Base-by-base conservation (phyloP, 2,329 filamentous ascomycete species). In the Alternaria brassicae region DNA sequence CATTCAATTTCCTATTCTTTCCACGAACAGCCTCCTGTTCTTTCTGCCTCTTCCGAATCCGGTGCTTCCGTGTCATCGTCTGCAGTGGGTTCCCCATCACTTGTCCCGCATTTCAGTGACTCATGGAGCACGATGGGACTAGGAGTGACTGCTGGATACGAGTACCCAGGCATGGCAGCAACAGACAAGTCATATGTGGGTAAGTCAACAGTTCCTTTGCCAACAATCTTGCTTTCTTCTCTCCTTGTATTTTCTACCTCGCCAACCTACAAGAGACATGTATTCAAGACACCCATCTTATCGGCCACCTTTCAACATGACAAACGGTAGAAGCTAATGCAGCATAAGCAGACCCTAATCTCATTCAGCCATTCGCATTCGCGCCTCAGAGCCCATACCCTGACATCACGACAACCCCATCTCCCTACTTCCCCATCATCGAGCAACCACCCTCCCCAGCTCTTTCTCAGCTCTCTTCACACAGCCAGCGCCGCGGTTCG, bases 101-200 rank as follows among this genome's bases (percentile, higher is more conserved):
- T 89, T 84, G 51, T 87, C 83, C 72, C 82, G 84, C 62, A 92
- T 84, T 61, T 87, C 84, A 60, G 83, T 82, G 58, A 88, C 78
- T 56, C 85, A 81, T 52, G 91, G 89, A 51, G 78, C 77, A 62
- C 85, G 84, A 63, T 85, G 85, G 84, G 84, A 53, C 79, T 90
- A 34, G 85, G 84, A 50, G 81, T 90, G 71, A 79, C 83, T 39
- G 85, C 91, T 70, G 78, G 84, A 48, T 86, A 87, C 72, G 80
- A 85, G 51, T 81, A 81, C 58, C 81, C 85, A 5, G 73, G 68
- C 32, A 82, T 85, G 58, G 75, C 82, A 42, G 79, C 80, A 39
- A 75, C 73, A 44, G 77, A 81, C 59, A 82, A 83, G 74, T 66
- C 77, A 48, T 83, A 79, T 75, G 80, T 84, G 70, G 81, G 81